Evolutionary conservation across 164 flowering plant species (phyloP).

Genomic region (Litsea cubeba): DNA sequence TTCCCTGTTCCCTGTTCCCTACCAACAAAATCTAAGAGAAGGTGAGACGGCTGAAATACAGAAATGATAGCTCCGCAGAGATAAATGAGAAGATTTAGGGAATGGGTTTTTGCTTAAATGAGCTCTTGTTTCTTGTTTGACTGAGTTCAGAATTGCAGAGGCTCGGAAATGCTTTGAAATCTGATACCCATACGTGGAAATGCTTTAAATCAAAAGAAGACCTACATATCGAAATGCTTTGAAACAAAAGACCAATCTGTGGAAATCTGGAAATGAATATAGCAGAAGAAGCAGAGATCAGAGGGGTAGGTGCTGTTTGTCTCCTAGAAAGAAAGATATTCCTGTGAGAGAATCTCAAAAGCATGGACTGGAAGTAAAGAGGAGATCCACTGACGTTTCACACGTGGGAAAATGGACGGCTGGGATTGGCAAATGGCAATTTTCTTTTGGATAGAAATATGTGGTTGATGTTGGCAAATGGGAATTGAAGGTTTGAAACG

Average conservation of each 20-base stretch:
- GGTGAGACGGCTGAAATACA: too few species aligned
- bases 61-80: neutral
- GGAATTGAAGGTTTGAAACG: too few species aligned
- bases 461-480: neutral
- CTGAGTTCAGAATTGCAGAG: neutral
- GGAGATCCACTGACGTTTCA: neutral
- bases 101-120: neutral
- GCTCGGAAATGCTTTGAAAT: neutral
- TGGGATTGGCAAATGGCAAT: neutral
- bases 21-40: too few species aligned
- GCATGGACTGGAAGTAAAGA: neutral
- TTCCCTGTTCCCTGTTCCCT: too few species aligned
- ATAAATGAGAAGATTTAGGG: neutral
- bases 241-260: too few species aligned
- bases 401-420: neutral
- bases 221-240: too few species aligned
- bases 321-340: neutral
- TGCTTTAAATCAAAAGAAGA: neutral
- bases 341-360: neutral
- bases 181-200: neutral
- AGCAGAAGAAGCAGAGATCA: neutral
- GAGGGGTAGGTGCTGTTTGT: neutral
- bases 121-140: constrained; percentile 3
- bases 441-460: too few species aligned
- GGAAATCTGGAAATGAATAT: neutral